Evolutionary conservation across 2,329 filamentous ascomycete genomes (phyloP), one percentile per base, ranked within the genome.

Genomic region (Pestalotiopsis sp.): DNA sequence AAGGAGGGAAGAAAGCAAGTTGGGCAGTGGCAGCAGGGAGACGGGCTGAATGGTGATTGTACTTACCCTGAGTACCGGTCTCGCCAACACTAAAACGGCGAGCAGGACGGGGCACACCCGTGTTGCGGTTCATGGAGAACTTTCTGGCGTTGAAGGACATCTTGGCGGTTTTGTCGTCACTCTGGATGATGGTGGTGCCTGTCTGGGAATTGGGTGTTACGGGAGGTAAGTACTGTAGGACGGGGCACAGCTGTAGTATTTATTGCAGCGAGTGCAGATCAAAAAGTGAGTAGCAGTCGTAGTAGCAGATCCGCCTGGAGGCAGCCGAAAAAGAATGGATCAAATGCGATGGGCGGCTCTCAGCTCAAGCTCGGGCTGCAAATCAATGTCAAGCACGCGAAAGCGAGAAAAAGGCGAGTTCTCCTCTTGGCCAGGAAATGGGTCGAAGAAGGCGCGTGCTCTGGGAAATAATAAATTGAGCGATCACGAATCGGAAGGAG

Each of bases 121-220:
- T 90, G 76, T 90, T 87, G 76, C 88, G 85, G 80, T 91, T 90
- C 81, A 91, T 90, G 71, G 88, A 90, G 80, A 91, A 91, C 78
- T 90, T 90, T 81, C 89, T 87, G 69, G 84, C 85, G 77, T 82
- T 80, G 74, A 87, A 87, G 2, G 57, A 59, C 82, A 86, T 86
- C 67, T 74, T 81, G 76, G 71, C 71, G 70, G 72, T n/a, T 69
- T 72, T 45, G 56, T 12, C 14, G 27, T 40, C 20, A n/a, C 49
- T 65, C 17, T 27, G 20, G 20, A 31, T 52, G 41, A 36, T 20
- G 31, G 45, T 49, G 36, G 20, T 25, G 23, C 13, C 31, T 12
- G 23, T 59, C 45, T 52, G 17, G 45, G 45, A 6, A 36, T 56
- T 20, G 4, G 40, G n/a, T 52, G 45, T n/a, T 52, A 52, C 45